phyloP scores from a whole-genome alignment of 768 basidiomycete species.

The Psilocybe subaeruginosa region DNA sequence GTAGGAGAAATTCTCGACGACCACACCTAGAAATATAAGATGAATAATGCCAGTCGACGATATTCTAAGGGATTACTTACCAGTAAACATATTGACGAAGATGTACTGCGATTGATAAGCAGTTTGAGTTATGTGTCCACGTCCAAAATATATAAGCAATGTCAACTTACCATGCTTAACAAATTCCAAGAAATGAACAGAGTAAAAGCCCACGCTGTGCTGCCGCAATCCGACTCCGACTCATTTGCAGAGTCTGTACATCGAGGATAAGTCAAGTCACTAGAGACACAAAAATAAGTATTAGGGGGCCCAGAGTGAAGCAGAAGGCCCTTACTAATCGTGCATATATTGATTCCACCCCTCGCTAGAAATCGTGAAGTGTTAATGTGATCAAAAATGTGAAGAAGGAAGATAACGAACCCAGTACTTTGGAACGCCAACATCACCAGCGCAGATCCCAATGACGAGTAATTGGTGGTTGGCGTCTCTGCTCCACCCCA shows the following conservation, averaged over 20 bases:
- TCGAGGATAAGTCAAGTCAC: conserved; percentile 75
- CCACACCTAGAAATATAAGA: conserved; percentile 58
- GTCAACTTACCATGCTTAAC: conserved; percentile 80
- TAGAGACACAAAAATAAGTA: conserved; percentile 31
- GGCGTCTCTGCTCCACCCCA: conserved; percentile 73
- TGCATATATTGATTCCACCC: conserved; percentile 99
- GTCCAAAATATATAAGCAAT: neutral
- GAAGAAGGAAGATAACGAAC: conserved; percentile 45
- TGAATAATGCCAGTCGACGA: neutral
- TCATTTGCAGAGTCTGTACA: conserved; percentile 65
- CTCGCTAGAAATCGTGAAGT: conserved; percentile 55
- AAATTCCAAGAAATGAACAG: conserved; percentile 96
- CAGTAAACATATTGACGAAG: conserved; percentile 95
- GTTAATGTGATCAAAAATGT: conserved; percentile 8
- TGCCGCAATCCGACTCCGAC: conserved; percentile 86
- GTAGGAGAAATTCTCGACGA: conserved; percentile 95
- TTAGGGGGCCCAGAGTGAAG: conserved; percentile 3
- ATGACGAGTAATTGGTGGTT: conserved; percentile 77
- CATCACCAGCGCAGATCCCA: conserved; percentile 85
- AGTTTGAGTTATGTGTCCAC: neutral
- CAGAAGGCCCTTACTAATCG: conserved; percentile 68
- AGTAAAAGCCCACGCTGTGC: conserved; percentile 76
- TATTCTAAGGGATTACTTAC: conserved; percentile 36
- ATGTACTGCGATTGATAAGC: conserved; percentile 66
- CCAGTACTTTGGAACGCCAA: conserved; percentile 92